Evolutionary conservation across 1,284 basidiomycete genomes (phyloP).

Genomic region (Cutaneotrichosporon daszewskae): DNA sequence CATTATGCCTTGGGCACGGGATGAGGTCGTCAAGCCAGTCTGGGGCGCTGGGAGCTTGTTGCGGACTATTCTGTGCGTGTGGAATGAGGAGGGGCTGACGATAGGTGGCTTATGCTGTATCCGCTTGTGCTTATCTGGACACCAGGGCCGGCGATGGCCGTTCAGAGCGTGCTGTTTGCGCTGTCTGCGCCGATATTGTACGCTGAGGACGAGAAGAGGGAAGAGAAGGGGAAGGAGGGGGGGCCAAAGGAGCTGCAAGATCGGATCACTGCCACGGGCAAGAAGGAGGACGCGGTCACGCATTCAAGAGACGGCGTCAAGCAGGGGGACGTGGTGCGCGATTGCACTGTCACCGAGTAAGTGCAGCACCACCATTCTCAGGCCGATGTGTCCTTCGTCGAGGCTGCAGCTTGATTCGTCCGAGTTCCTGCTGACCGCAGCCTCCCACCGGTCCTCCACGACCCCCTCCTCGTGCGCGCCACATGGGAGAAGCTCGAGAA

Average conservation of each 20-base stretch:
- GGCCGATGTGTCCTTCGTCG: no score
- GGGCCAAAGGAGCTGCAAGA: no score
- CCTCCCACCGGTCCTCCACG: constrained; percentile 31
- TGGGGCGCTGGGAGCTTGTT: constrained; percentile 20
- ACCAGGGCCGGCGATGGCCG: constrained; percentile 29
- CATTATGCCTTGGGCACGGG: constrained; percentile 43
- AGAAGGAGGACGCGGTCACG: constrained; percentile 4
- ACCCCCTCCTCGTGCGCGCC: constrained; percentile 28
- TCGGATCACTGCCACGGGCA: constrained; percentile 9
- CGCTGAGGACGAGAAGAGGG: constrained; percentile 15
- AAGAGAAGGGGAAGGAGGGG: constrained; percentile 9
- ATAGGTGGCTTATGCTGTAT: constrained; percentile 35
- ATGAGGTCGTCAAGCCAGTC: constrained; percentile 35
- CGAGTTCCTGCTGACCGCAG: constrained; percentile 24
- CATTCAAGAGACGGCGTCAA: constrained; percentile 29
- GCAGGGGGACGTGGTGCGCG: constrained; percentile 41
- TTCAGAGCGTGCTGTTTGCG: constrained; percentile 42
- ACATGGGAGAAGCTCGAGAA: constrained; percentile 37
- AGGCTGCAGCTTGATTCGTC: no score
- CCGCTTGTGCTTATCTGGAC: constrained; percentile 41
- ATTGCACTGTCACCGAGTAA: constrained; percentile 43
- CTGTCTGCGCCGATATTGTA: constrained; percentile 40
- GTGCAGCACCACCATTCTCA: constrained; percentile 15
- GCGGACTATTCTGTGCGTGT: constrained; percentile 30
- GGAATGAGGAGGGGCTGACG: constrained; percentile 17